These are phyloP conservation scores for Tetrahymena thermophila DNA, from an alignment of 73 alveolate species.

Conservation along the genomic window DNA sequence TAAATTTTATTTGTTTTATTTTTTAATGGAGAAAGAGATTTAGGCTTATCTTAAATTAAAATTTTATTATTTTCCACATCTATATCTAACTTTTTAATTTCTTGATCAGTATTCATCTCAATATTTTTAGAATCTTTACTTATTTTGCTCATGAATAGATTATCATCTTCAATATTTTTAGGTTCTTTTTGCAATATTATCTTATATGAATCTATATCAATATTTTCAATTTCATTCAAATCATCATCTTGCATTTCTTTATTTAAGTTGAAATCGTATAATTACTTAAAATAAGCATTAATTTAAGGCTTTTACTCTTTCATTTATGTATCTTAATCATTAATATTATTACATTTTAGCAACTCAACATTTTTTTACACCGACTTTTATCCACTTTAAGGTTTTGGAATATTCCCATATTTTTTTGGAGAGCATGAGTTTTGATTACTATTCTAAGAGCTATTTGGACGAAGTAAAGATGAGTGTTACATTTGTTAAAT, in stretches of 20 bases:
- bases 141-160: neutral
- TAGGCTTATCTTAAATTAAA: neutral
- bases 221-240: neutral
- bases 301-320: neutral
- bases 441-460: neutral
- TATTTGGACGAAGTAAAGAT: neutral
- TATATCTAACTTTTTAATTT: neutral
- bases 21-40: neutral
- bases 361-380: neutral
- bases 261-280: neutral
- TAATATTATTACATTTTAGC: neutral
- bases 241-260: neutral
- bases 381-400: neutral
- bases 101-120: neutral
- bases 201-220: neutral
- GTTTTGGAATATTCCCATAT: neutral
- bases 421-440: neutral
- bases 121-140: neutral
- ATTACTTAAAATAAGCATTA: neutral
- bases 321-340: neutral
- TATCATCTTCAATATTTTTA: neutral
- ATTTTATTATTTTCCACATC: neutral
- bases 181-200: neutral
- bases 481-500: neutral
- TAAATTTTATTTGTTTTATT: neutral